Evolutionary conservation across 768 basidiomycete genomes (phyloP).

Genomic region (Boletus speciosus): DNA sequence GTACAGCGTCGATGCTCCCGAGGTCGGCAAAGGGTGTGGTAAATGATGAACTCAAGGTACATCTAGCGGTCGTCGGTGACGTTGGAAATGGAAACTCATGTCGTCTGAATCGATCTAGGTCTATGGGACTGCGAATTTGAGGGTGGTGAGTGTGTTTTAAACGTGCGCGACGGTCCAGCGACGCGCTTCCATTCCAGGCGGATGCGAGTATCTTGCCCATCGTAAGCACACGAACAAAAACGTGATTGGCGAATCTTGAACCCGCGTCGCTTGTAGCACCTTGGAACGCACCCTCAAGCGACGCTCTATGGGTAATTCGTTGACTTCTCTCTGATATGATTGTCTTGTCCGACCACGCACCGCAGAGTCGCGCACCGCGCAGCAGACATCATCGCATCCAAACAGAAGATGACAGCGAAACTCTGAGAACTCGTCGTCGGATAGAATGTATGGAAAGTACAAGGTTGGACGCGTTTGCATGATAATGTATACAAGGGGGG

Average conservation of each 20-base stretch:
- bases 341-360: neutral
- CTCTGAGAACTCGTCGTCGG: neutral
- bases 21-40: slow-evolving; percentile 14
- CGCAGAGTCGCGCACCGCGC: slow-evolving; percentile 11
- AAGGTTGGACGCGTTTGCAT: neutral
- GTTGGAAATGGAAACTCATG: neutral
- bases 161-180: neutral
- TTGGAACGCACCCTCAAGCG: slow-evolving; percentile 16
- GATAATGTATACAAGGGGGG: neutral
- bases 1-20: slow-evolving; percentile 19
- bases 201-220: slow-evolving; percentile 18
- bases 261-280: slow-evolving; percentile 5
- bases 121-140: slow-evolving; percentile 15
- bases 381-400: slow-evolving; percentile 3
- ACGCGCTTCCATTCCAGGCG: slow-evolving; percentile 6
- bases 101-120: neutral
- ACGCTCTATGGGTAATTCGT: slow-evolving; percentile 15
- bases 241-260: neutral
- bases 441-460: neutral
- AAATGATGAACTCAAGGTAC: slow-evolving; percentile 13
- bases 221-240: neutral
- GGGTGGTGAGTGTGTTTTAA: slow-evolving; percentile 6
- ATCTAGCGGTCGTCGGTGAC: neutral
- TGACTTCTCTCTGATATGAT: neutral
- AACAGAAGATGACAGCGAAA: neutral